Percentiles rank a stretch among this genome's conserved stretches.
Evolutionary conservation across 306 rosid species (phyloP).

Genomic region (Erythrophleum fordii): DNA sequence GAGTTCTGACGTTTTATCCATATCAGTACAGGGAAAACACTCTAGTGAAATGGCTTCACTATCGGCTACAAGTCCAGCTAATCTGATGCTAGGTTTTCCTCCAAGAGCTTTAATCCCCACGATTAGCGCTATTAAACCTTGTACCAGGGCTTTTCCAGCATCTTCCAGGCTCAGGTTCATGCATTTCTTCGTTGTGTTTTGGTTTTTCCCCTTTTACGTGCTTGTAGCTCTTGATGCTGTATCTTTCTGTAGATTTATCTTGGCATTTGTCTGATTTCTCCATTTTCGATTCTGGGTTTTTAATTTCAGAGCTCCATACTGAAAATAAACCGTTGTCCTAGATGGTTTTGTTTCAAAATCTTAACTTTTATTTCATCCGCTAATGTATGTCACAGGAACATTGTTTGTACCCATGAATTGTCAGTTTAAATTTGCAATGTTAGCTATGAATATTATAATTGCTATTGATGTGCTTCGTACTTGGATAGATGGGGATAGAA

Average conservation of each 20-base stretch:
- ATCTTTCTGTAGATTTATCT: background rate
- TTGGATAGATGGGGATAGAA: background rate
- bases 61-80: background rate
- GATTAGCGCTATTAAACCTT: background rate
- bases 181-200: background rate
- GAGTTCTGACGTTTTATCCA: too few relatives aligned
- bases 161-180: conserved; percentile 42
- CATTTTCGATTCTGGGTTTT: background rate
- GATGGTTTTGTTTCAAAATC: background rate
- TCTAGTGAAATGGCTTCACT: conserved; percentile 32
- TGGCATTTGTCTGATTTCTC: background rate
- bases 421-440: background rate
- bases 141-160: background rate
- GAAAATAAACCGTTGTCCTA: background rate
- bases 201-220: background rate
- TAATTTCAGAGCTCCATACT: background rate
- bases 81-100: conserved; percentile 42
- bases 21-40: background rate
- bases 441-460: background rate
- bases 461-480: background rate
- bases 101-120: conserved; percentile 23
- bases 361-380: background rate
- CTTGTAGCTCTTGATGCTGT: background rate
- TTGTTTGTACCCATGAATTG: background rate
- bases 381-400: background rate